Base-by-base conservation (phyloP, 2,329 filamentous ascomycete genomes). In the Ciborinia camelliae region DNA sequence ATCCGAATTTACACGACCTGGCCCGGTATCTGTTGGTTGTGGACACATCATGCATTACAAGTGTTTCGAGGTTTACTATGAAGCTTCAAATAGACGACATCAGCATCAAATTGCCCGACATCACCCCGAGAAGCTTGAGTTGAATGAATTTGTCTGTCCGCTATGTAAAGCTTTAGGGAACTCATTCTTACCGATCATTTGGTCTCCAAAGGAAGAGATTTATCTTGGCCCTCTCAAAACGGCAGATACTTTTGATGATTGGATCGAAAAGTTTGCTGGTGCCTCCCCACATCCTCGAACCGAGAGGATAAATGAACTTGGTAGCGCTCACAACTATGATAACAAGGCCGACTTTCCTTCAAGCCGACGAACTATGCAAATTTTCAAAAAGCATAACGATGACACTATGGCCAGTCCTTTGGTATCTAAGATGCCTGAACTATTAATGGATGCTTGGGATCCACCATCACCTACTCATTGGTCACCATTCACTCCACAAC, bases 1-100 rank as follows among this genome's bases (percentile, higher is more conserved):
- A 3, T 82, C 87, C 8, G 81, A 83, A 12, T 82, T 86, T 48
- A 86, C 86, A 41, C 82, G 84, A 35, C 81, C 85, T 23, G 95
- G 93, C 0, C 90, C 94, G 0, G 89, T 98, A 1, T 91, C 93
- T 14, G 91, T 90, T 43, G 92, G 94, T 12, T 99, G 95, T 76
- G 95, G 95, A 3, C 95, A 99, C 76, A 96, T 99, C 73, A 99
- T 99, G 95, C 95, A 99, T 76, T 98, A 91, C 75, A 87, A 86
- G 70, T 99, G 95, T 78, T 99, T 99, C 74, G 92, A 97, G 73
- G 86, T 90, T 48, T 99, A 98, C 74, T 90, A 91, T 69, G 86
- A 90, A 53, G 92, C 94, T 4, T 96, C 92, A 0, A 83, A 88
- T 62, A 85, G 93, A 66, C 86, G 95, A 47, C 96, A 99, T 74